Base-by-base conservation (phyloP, 306 rosid species). In the Castanea mollissima region DNA sequence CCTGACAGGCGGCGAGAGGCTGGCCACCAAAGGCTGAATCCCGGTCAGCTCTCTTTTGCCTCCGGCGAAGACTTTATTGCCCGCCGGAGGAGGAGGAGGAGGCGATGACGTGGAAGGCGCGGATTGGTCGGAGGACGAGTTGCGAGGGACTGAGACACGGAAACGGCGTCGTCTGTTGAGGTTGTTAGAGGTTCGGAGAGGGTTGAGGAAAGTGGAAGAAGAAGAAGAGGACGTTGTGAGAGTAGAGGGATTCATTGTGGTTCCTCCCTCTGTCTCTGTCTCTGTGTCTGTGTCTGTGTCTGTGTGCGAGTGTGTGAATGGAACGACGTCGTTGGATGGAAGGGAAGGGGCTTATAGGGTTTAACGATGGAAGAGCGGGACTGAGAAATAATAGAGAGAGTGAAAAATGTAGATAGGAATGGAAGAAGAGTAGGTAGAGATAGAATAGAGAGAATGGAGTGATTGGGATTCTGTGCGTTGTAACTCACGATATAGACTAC, bases 41-140 rank as follows among this genome's bases (percentile, higher is more conserved):
- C 99, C 99, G 1, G 83, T 85, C 41, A 96, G 94, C 83, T 95
- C 98, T 83, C 85, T 91, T 44, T 27, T 75, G 1, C 84, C 83
- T 3, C 90, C 85, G 54, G 83, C 83, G n/a, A 87, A 75, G 12
- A 41, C 46, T 41, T 0, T 2, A 41, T 41, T 41, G 46, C 46
- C 46, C 46, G 46, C 2, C 46, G 46, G 46, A 38, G 35, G 35
- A 74, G 77, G 79, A 3, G 86, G 73, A 2, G 84, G 34, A 0
- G 90, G 19, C 13, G 79, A 10, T 13, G 86, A 69, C 1, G 88
- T 20, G 25, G 89, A 70, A 32, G 81, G 23, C 7, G 44, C 5
- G n/a, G 70, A 20, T 29, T 80, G 86, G 31, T 83, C 83, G 77
- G 85, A 59, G 5, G 85, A 78, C 13, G 93, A 92, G 55, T 58